Evolutionary conservation across 1,139 yeast species (phyloP), one percentile per base, ranked within the genome.

Genomic region (Eremothecium cymbalariae): DNA sequence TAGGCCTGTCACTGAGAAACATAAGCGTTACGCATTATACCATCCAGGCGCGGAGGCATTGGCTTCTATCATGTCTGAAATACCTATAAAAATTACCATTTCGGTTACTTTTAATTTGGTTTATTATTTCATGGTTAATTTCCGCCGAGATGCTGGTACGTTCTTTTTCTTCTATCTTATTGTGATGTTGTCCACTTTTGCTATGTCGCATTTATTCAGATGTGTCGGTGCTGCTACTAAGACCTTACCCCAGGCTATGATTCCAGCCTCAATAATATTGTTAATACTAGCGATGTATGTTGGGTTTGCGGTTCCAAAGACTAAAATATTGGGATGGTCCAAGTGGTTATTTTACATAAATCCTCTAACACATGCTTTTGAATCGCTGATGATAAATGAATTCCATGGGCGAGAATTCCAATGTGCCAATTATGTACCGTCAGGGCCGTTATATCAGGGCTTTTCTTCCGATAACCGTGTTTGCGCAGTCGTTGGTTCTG

Each of bases 1-100:
- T n/a, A 73, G 94, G 51, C 77, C 82, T 2, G 72, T 83, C 43
- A 81, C 81, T 18, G 88, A 80, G 56, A 84, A 84, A 53, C 94
- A 83, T 48, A 77, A 77, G 53, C 68, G 74, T 26, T 82, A 74
- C 55, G 84, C 86, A 1, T 58, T 82, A 37, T 81, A 80, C 50
- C 83, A 78, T 42, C 90, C 90, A 6, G 69, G 85, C 36, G 84
- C 88, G 2, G 84, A 80, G 47, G 85, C 90, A 0, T 48, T 79
- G 14, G 82, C 88, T 0, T 73, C 83, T 8, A 68, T 79, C 34
- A 47, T 79, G 12, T 72, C 85, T 2, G 85, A 80, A 47, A 50
- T 80, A 40, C 93, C 93, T 0, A 63, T 72, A 25, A 78, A 81
- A 54, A 34, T 78, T 14, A 29, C 64, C 17, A 72, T 74, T 33